These are phyloP conservation scores for Paradendryphiella salina DNA, from an alignment of 2,329 filamentous ascomycete species.

Conservation along the genomic window DNA sequence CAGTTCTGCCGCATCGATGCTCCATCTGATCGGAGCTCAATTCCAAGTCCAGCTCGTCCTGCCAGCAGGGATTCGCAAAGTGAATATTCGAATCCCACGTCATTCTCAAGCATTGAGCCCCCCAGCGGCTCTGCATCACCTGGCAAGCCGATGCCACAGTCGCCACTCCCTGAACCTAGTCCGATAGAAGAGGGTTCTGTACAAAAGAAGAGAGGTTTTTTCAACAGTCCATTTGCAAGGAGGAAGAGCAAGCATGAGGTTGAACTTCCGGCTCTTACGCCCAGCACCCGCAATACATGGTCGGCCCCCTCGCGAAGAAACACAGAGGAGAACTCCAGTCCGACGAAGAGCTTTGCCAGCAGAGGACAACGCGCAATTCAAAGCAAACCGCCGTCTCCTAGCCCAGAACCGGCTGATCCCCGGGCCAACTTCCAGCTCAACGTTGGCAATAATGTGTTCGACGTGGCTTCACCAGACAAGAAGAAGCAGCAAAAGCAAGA, in stretches of 20 bases:
- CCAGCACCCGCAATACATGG: slow-evolving; percentile 59
- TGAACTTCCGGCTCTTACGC: slow-evolving; percentile 55
- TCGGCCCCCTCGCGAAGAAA: slow-evolving; percentile 48
- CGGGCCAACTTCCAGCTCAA: slow-evolving; percentile 92
- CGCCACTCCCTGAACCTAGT: slow-evolving; percentile 27
- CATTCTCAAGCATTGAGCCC: slow-evolving; percentile 82
- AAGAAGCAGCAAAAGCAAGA: slow-evolving; percentile 51
- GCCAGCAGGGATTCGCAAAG: slow-evolving; percentile 87
- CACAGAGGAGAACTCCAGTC: slow-evolving; percentile 46
- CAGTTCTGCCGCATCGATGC: slow-evolving; percentile 86
- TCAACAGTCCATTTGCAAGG: slow-evolving; percentile 85
- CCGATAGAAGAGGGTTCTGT: slow-evolving; percentile 53
- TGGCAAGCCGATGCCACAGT: slow-evolving; percentile 57
- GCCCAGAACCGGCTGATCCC: slow-evolving; percentile 80
- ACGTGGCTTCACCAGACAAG: slow-evolving; percentile 77
- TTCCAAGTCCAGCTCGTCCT: slow-evolving; percentile 70
- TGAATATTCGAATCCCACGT: slow-evolving; percentile 87
- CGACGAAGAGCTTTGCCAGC: slow-evolving; percentile 47
- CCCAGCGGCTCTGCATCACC: slow-evolving; percentile 74
- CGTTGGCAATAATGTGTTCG: slow-evolving; percentile 93
- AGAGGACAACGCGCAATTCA: slow-evolving; percentile 36
- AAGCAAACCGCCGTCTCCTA: slow-evolving; percentile 46
- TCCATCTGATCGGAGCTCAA: slow-evolving; percentile 69
- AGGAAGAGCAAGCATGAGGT: slow-evolving; percentile 85
- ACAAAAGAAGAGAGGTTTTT: slow-evolving; percentile 79